phyloP scores from a whole-genome alignment of 2,329 filamentous ascomycete species.

The Ophiosphaerella narmari region DNA sequence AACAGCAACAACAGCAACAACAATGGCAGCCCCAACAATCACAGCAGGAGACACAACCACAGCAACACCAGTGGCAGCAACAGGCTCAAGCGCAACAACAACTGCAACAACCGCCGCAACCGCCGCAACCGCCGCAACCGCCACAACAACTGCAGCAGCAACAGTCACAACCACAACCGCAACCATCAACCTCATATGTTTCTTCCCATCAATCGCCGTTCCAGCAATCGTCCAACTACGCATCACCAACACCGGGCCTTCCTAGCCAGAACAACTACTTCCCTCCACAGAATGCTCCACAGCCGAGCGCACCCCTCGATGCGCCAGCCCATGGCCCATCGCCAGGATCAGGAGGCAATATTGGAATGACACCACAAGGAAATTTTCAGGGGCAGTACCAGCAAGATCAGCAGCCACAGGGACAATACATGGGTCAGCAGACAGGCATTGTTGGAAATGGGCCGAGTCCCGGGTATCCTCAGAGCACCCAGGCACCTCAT shows the following conservation, averaged over 20 bases:
- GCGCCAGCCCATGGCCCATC: not conserved
- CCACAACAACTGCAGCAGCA: slow-evolving; percentile 1
- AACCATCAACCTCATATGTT: slow-evolving; percentile 19
- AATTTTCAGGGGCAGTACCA: slow-evolving; percentile 9
- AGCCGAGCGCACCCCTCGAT: slow-evolving; percentile 11
- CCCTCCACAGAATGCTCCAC: slow-evolving; percentile 19
- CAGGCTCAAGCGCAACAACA: slow-evolving; percentile 19
- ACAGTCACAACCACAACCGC: slow-evolving; percentile 11
- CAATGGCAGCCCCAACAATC: not conserved
- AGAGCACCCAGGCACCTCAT: slow-evolving; percentile 14
- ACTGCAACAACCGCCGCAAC: slow-evolving; percentile 1
- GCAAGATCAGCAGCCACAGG: slow-evolving; percentile 11
- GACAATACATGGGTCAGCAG: slow-evolving; percentile 28
- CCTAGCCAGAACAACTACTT: slow-evolving; percentile 36
- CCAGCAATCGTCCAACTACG: slow-evolving; percentile 25
- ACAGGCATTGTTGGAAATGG: slow-evolving; percentile 28
- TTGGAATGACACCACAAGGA: slow-evolving; percentile 20
- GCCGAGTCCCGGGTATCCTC: slow-evolving; percentile 8
- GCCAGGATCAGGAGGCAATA: slow-evolving; percentile 5
- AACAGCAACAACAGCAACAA: slow-evolving; percentile 14
- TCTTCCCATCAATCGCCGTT: slow-evolving; percentile 33
- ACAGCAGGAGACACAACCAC: slow-evolving; percentile 13
- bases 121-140: slow-evolving; percentile 1
- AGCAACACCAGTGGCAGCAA: slow-evolving; percentile 19
- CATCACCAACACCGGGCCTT: slow-evolving; percentile 22